Percentiles rank a stretch among this genome's conserved stretches.
Conservation (phyloP, 148 eudicot species). For the Bassia scoparia region DNA sequence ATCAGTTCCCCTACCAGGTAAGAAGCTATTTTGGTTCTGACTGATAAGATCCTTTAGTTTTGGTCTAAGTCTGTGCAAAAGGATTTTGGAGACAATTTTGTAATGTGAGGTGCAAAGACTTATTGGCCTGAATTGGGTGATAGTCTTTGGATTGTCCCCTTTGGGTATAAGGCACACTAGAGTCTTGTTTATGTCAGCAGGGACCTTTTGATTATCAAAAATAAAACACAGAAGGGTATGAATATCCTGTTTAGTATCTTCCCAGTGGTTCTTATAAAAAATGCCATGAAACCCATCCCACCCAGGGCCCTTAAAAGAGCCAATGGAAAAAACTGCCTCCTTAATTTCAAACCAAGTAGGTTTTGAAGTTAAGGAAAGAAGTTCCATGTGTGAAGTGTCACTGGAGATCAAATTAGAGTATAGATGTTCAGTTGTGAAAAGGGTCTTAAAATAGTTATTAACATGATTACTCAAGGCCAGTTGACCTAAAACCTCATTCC, state of each 20-base stretch:
- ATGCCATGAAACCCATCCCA: not conserved
- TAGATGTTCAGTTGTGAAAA: not conserved
- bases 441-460: not conserved
- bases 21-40: too few relatives aligned
- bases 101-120: too few relatives aligned
- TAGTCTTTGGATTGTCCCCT: not conserved
- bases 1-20: too few relatives aligned
- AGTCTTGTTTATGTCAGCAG: not conserved
- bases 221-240: not conserved
- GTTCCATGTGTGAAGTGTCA: too few relatives aligned
- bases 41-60: too few relatives aligned
- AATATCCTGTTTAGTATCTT: not conserved
- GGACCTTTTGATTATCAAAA: not conserved
- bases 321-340: not conserved
- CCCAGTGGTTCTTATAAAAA: not conserved
- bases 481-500: not conserved
- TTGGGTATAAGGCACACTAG: not conserved
- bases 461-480: not conserved
- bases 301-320: not conserved
- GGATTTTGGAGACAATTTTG: too few relatives aligned
- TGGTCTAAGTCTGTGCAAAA: too few relatives aligned
- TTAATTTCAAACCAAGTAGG: not conserved
- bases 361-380: too few relatives aligned
- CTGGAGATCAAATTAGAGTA: too few relatives aligned
- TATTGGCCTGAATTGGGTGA: not conserved